Base-by-base conservation (phyloP, 2,329 filamentous ascomycete genomes). In the Hypoxylon sp. region DNA sequence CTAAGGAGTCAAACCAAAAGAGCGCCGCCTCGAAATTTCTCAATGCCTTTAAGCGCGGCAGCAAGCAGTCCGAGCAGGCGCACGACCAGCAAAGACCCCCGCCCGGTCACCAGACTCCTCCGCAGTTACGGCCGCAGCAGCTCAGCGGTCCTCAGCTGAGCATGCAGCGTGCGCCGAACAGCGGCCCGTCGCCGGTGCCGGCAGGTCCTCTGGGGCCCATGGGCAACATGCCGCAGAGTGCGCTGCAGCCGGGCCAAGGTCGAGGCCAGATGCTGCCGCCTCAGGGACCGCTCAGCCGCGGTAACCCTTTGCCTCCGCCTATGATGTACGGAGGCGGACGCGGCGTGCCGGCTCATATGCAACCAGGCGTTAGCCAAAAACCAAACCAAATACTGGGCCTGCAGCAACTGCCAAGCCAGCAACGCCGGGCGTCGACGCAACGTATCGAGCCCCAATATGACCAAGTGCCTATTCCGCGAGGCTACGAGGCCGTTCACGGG, bases 401-500 rank as follows among this genome's bases (percentile, higher is more conserved):
- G 13, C 62, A 49, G 22, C 54, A 56, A 11, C 15, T 44, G 13
- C 43, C 50, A 10, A 37, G 8, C 11, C 53, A 56, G 34, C 59
- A 62, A 43, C 60, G 59, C 2, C 56, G 49, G 20, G 30, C 10
- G n/a, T 51, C 54, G 47, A 43, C 37, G 5, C 58, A 59, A 26
- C 32, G 47, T 10, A 19, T 52, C 7, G 73, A 75, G 49, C 71
- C 67, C 2, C 68, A 71, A 13, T 76, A 76, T 48, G 74, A 70
- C 41, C 62, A 69, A 46, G 74, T 76, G 2, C 75, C 75, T 19
- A 76, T 76, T 20, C 75, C 75, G 5, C 66, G 64, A 6, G 73
- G 73, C 6, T 76, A 76, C 47, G 62, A 74, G n/a, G 70, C 74
- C 15, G 75, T 76, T 26, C 73, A 74, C 55, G 73, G 74, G 0